A percentile compares a stretch with the other conserved stretches of the same genome.
phyloP scores from a whole-genome alignment of 2,329 filamentous ascomycete species.

The Ophiobolus disseminans region DNA sequence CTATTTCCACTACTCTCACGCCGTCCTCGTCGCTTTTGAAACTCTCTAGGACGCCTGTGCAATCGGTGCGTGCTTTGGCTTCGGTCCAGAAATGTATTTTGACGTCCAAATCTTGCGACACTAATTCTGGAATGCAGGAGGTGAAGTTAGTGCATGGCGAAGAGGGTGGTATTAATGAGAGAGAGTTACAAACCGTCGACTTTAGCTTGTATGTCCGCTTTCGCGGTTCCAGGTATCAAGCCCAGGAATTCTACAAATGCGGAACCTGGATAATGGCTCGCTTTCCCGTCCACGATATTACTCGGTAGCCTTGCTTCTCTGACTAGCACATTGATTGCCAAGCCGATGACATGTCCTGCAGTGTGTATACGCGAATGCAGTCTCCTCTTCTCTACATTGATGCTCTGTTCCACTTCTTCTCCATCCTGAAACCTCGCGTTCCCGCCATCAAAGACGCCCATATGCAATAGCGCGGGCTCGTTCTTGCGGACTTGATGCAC shows the following conservation, averaged over 20 bases:
- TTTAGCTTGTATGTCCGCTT: constrained; percentile 62
- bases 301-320: constrained; percentile 45
- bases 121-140: background rate
- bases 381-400: constrained; percentile 66
- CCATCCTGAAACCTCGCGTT: background rate
- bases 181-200: constrained; percentile 61
- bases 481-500: constrained; percentile 65
- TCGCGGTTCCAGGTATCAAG: constrained; percentile 63
- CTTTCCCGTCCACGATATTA: constrained; percentile 71
- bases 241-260: constrained; percentile 72
- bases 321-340: constrained; percentile 69
- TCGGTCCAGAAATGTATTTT: constrained; percentile 73
- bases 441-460: constrained; percentile 61
- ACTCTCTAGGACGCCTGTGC: constrained; percentile 50
- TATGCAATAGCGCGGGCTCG: constrained; percentile 67
- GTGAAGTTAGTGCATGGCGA: too few relatives aligned
- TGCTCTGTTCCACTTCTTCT: constrained; percentile 60
- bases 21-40: constrained; percentile 43
- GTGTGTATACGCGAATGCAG: constrained; percentile 75
- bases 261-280: constrained; percentile 72
- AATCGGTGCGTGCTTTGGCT: constrained; percentile 60
- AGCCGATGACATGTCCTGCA: constrained; percentile 74
- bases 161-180: background rate
- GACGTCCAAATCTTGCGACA: constrained; percentile 23
- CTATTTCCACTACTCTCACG: constrained; percentile 71